These are phyloP conservation scores for Clavaria fumosa DNA, from an alignment of 768 basidiomycete species.

Conservation along the genomic window DNA sequence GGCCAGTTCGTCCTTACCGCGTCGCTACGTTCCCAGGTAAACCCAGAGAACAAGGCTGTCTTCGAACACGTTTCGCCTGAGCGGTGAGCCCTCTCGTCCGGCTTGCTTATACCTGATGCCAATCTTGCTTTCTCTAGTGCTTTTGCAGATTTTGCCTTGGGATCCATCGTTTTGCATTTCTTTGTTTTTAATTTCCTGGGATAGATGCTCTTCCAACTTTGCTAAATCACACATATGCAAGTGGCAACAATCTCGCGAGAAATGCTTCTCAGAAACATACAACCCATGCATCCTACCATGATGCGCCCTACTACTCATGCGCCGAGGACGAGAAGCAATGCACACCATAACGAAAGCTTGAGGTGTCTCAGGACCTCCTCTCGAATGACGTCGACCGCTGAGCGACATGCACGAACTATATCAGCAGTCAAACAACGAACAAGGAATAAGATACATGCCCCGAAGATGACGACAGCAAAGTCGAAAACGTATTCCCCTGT, in stretches of 20 bases:
- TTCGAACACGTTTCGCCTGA: conserved; percentile 93
- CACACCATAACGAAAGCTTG: not conserved
- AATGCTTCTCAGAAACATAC: no score
- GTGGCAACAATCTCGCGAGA: not conserved
- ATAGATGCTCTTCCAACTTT: conserved; percentile 18
- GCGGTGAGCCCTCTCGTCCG: conserved; percentile 36
- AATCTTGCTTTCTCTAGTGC: conserved; percentile 40
- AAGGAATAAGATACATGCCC: conserved; percentile 32
- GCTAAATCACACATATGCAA: not conserved
- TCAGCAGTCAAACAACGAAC: conserved; percentile 1
- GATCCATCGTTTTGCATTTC: conserved; percentile 93
- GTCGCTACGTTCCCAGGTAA: conserved; percentile 82
- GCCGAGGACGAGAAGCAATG: not conserved
- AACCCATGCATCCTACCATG: no score
- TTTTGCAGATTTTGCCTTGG: conserved; percentile 90
- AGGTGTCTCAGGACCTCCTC: conserved; percentile 28
- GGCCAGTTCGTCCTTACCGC: conserved; percentile 96
- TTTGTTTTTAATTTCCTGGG: conserved; percentile 99
- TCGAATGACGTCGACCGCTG: conserved; percentile 69
- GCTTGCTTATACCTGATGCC: conserved; percentile 1
- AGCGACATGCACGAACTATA: no score
- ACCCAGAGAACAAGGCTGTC: conserved; percentile 63
- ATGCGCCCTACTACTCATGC: no score
- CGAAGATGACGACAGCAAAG: conserved; percentile 71
- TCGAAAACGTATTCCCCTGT: conserved; percentile 78